These are phyloP conservation scores for Prunus mume DNA, from an alignment of 306 rosid genomes.

Conservation along the genomic window DNA sequence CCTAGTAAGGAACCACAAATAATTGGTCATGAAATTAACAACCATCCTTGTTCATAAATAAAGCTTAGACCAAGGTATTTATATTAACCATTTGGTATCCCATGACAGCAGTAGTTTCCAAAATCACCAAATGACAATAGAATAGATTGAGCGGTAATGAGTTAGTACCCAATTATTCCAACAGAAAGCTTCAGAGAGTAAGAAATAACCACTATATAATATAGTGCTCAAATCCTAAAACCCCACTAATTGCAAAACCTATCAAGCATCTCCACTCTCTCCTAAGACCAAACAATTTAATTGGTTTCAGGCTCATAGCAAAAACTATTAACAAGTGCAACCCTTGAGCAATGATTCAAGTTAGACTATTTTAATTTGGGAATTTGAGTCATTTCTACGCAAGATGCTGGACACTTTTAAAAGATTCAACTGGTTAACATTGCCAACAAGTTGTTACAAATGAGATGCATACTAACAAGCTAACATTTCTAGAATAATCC, in stretches of 20 bases:
- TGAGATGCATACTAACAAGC: neutral
- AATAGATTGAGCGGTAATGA: neutral
- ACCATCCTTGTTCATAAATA: neutral
- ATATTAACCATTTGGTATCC: neutral
- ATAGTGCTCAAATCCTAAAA: neutral
- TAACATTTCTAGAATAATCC: neutral
- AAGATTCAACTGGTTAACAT: neutral
- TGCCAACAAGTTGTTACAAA: neutral
- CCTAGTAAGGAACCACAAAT: neutral
- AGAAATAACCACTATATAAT: neutral
- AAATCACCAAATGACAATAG: neutral
- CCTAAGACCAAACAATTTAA: neutral
- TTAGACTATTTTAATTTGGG: neutral
- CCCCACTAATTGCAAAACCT: neutral
- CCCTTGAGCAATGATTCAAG: neutral
- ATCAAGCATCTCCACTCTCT: neutral
- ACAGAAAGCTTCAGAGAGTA: neutral
- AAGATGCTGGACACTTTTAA: neutral
- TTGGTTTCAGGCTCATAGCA: neutral
- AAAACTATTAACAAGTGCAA: neutral
- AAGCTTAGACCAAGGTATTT: neutral
- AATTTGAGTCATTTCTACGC: neutral
- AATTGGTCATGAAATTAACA: neutral
- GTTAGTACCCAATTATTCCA: neutral
- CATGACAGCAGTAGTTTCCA: neutral